Conservation (phyloP, 1,284 basidiomycete genomes). For the Thelephora terrestris region DNA sequence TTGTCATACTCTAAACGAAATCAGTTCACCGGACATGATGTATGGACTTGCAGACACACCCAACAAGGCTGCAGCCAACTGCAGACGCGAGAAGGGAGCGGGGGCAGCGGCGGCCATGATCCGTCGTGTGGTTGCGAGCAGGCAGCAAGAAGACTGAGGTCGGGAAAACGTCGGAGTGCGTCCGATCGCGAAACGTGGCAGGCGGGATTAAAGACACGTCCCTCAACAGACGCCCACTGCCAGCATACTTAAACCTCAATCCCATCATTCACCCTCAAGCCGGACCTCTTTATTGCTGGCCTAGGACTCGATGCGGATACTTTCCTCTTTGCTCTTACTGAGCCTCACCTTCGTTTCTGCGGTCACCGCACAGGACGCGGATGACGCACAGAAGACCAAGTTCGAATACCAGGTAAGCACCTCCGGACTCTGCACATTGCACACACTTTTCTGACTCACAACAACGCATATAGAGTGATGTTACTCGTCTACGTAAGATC, state of each 20-base stretch:
- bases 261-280: not conserved
- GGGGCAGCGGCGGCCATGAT: too few species aligned
- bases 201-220: conserved; percentile 5
- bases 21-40: conserved; percentile 1
- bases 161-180: not conserved
- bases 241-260: not conserved
- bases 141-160: not conserved
- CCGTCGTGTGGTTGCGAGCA: not conserved
- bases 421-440: not conserved
- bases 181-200: not conserved
- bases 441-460: conserved; percentile 1
- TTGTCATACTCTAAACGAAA: conserved; percentile 69
- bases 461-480: conserved; percentile 61
- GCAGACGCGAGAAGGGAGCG: conserved; percentile 65
- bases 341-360: conserved; percentile 38
- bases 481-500: conserved; percentile 81
- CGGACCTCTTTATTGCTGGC: not conserved
- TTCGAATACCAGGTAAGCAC: conserved; percentile 69
- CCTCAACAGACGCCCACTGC: not conserved
- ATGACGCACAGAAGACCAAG: conserved; percentile 40
- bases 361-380: conserved; percentile 41
- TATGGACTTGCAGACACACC: conserved; percentile 32
- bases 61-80: conserved; percentile 68
- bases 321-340: conserved; percentile 38
- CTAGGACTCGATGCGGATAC: conserved; percentile 46